Evolutionary conservation across 2,329 filamentous ascomycete species (phyloP).

Genomic region (Ophiocordyceps robertsii): DNA sequence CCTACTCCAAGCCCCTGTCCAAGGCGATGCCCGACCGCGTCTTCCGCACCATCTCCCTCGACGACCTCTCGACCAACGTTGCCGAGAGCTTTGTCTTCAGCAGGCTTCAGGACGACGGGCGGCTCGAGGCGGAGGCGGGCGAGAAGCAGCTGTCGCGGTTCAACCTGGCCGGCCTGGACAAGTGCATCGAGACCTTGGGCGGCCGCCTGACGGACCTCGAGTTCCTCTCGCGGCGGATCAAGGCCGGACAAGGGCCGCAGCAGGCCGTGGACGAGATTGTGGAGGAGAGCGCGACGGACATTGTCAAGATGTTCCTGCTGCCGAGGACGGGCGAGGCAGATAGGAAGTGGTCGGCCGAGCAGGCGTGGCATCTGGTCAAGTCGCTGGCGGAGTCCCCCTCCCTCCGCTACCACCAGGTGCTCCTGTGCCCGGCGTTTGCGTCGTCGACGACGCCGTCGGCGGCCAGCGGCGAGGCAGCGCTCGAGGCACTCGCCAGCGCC

Average conservation of each 20-base stretch:
- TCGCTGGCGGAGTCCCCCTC: constrained; percentile 53
- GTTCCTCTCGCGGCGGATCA: constrained; percentile 80
- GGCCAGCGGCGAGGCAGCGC: constrained; percentile 54
- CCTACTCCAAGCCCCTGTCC: constrained; percentile 75
- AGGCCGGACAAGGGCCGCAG: constrained; percentile 69
- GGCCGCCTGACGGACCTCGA: constrained; percentile 93
- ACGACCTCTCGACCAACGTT: constrained; percentile 74
- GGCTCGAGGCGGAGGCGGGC: constrained; percentile 15
- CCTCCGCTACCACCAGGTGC: constrained; percentile 74
- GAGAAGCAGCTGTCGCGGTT: constrained; percentile 13
- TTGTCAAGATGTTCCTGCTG: constrained; percentile 84
- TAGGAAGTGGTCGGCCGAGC: constrained; percentile 64
- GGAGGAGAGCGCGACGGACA: constrained; percentile 76
- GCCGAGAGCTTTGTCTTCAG: constrained; percentile 84
- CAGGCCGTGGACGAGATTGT: constrained; percentile 81
- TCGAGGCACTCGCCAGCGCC: constrained; percentile 69
- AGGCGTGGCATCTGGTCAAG: constrained; percentile 84
- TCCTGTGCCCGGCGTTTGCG: constrained; percentile 65
- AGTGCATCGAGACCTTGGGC: constrained; percentile 68
- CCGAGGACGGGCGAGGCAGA: constrained; percentile 34
- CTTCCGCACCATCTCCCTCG: constrained; percentile 73
- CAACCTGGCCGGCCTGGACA: constrained; percentile 60
- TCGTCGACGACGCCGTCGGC: constrained; percentile 32
- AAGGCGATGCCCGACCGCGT: constrained; percentile 84
- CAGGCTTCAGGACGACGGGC: constrained; percentile 47